Conservation (phyloP, 176 grass and related monocot species). For the Bonia amplexicaulis region DNA sequence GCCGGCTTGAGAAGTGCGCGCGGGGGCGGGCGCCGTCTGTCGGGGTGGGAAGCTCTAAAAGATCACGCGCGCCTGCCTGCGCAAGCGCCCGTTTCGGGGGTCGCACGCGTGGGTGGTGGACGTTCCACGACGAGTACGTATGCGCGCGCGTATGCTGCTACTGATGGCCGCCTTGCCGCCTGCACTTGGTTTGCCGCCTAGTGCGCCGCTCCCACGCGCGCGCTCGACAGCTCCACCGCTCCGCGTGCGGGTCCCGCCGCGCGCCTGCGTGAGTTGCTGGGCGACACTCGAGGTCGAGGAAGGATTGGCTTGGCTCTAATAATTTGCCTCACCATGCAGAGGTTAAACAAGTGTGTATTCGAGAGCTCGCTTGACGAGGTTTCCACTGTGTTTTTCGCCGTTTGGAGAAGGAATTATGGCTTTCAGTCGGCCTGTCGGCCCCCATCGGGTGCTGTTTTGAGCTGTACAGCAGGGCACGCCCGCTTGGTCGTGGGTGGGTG, state of each 20-base stretch:
- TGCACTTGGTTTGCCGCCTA: background rate
- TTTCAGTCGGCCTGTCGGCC: too few species aligned
- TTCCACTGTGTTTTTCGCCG: background rate
- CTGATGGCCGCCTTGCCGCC: background rate
- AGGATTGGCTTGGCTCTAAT: background rate
- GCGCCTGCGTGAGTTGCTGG: background rate
- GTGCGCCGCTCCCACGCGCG: constrained; percentile 20
- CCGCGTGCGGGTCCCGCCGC: background rate
- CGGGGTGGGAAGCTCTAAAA: background rate
- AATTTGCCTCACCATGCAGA: background rate
- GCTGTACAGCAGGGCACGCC: background rate
- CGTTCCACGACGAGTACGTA: background rate
- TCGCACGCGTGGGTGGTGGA: background rate
- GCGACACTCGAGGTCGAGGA: background rate
- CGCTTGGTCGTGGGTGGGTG: too few species aligned
- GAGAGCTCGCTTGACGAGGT: background rate
- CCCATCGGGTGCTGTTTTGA: background rate
- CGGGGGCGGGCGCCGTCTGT: background rate
- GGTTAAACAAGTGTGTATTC: too few species aligned
- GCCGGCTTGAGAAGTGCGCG: background rate
- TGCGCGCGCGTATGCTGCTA: background rate
- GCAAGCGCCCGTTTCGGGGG: background rate
- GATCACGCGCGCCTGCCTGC: background rate
- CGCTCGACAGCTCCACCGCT: background rate
- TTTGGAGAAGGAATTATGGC: too few species aligned